Base-by-base conservation (phyloP, 257 asterid genomes). In the Mitragyna speciosa region DNA sequence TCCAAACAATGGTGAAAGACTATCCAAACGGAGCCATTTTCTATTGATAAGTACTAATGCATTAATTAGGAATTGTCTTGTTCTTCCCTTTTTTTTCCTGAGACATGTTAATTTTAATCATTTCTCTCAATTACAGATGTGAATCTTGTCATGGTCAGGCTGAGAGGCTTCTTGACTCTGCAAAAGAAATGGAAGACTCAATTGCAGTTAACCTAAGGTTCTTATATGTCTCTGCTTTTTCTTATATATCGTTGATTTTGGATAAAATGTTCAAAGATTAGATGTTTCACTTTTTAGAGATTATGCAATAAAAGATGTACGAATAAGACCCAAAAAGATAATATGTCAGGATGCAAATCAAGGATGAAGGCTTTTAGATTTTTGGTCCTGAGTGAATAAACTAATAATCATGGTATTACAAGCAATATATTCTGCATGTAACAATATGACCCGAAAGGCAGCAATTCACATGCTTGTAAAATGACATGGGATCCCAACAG, bases 91-190 rank as follows among this genome's bases (percentile, higher is more conserved):
- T 52, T 63, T 0, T 72, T 45, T 22, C 39, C 47, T 58, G 64
- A 16, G 66, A 19, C 19, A 24, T 19, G 75, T 73, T 82, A 28
- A 10, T 72, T 15, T 48, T 30, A 65, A 33, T 70, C 24, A 65
- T 61, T 71, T 73, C 80, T 66, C 78, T 69, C 41, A 61, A 79
- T 54, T 82, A 82, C 93, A 95, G 99, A 87, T 95, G 99, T 87
- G 99, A 95, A 85, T 95, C 98, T 84, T 95, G 98, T 82, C 97
- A 95, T 81, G 99, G 98, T 85, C 99, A 95, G 85, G 94, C 99
- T 67, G 99, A 95, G 78, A 93, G 99, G 89, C 97, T 95, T 84
- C 98, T 95, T 72, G 97, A 95, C 87, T 95, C 99, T 78, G 99
- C 99, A 45, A 95, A 83, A 88, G 98, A 95, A 87, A 95, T 95